phyloP scores from a whole-genome alignment of 2,329 filamentous ascomycete genomes.

The Colletotrichum higginsianum region DNA sequence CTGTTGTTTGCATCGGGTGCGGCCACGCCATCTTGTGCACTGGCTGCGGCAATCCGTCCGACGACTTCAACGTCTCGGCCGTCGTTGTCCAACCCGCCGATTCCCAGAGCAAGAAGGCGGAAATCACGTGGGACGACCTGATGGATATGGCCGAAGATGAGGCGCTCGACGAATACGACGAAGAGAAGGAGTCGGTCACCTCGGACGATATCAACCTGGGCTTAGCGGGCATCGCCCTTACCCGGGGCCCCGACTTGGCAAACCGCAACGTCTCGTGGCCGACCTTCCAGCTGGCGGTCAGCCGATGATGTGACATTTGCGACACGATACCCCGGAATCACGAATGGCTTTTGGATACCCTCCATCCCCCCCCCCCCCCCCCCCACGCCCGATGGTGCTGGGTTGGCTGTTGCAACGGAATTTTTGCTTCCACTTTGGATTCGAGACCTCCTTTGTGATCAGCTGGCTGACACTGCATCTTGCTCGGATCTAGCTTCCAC shows the following conservation, averaged over 20 bases:
- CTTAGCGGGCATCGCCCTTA: slow-evolving; percentile 26
- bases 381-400: slow-evolving; percentile 4
- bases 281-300: slow-evolving; percentile 36
- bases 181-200: slow-evolving; percentile 48
- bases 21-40: slow-evolving; percentile 61
- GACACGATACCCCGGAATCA: neutral
- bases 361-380: too few relatives aligned
- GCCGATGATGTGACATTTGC: slow-evolving; percentile 12
- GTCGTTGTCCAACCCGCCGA: slow-evolving; percentile 1
- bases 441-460: slow-evolving; percentile 41
- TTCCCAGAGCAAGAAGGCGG: slow-evolving; percentile 22
- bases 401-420: slow-evolving; percentile 41
- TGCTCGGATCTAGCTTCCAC: slow-evolving; percentile 80
- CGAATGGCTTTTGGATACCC: slow-evolving; percentile 3
- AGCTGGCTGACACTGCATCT: slow-evolving; percentile 60
- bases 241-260: slow-evolving; percentile 1
- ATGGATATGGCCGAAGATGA: slow-evolving; percentile 50
- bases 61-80: slow-evolving; percentile 35
- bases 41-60: slow-evolving; percentile 52
- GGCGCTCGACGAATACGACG: slow-evolving; percentile 56
- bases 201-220: slow-evolving; percentile 30
- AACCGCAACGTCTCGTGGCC: slow-evolving; percentile 35
- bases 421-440: slow-evolving; percentile 43
- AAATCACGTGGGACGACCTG: slow-evolving; percentile 39
- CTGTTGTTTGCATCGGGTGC: slow-evolving; percentile 62